phyloP scores from a whole-genome alignment of 805 yeast species.

The Metschnikowia bowlesiae region DNA sequence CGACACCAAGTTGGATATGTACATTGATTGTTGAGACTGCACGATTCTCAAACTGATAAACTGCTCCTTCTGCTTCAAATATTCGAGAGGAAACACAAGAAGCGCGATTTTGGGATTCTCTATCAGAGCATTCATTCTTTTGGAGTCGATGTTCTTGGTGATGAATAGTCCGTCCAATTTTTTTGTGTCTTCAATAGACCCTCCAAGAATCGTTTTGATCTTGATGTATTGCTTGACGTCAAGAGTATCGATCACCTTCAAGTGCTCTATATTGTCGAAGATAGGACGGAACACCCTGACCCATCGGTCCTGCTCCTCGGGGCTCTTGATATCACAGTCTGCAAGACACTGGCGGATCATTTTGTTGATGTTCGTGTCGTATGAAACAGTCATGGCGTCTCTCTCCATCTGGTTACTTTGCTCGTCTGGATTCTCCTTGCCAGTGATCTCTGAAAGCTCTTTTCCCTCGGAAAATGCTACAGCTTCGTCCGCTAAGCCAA shows the following conservation, averaged over 20 bases:
- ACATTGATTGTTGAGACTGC: slow-evolving; percentile 83
- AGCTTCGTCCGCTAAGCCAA: background rate
- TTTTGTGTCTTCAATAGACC: slow-evolving; percentile 53
- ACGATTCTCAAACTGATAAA: slow-evolving; percentile 81
- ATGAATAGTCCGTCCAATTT: slow-evolving; percentile 77
- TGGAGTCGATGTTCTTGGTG: slow-evolving; percentile 77
- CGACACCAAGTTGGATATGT: slow-evolving; percentile 72
- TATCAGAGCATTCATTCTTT: slow-evolving; percentile 65
- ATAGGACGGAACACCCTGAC: slow-evolving; percentile 44
- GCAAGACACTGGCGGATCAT: slow-evolving; percentile 55
- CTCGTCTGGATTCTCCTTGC: background rate
- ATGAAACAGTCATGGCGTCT: slow-evolving; percentile 12
- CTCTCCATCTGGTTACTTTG: background rate
- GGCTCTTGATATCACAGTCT: slow-evolving; percentile 50
- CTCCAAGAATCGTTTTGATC: slow-evolving; percentile 80
- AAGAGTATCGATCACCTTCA: slow-evolving; percentile 68
- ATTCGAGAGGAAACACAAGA: slow-evolving; percentile 86
- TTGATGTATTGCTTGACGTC: slow-evolving; percentile 89
- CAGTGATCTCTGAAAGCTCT: background rate
- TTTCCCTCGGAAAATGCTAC: background rate
- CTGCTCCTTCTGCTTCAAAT: slow-evolving; percentile 68
- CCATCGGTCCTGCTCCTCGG: slow-evolving; percentile 52
- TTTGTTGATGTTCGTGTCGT: slow-evolving; percentile 44
- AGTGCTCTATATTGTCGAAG: slow-evolving; percentile 50
- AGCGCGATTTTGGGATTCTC: slow-evolving; percentile 71